Evolutionary conservation across 305 asterid species (phyloP), one percentile per base, ranked within the genome.

Genomic region (Solanum chacoense): DNA sequence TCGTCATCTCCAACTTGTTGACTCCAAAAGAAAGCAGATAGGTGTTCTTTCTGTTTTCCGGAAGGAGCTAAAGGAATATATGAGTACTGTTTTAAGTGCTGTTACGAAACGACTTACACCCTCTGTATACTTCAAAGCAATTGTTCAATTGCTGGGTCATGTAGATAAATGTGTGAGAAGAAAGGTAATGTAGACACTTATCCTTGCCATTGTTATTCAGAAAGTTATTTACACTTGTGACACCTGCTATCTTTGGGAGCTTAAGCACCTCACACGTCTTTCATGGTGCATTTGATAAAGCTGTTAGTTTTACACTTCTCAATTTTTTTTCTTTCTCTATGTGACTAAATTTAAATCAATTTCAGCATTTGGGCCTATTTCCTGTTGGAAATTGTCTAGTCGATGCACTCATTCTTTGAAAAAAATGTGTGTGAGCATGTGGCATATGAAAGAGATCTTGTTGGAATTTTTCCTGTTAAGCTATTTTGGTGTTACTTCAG

Each of bases 21-120:
- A 95, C 90, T 90, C 80, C 6, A 94, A 88, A 85, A 92, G 93
- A 92, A 93, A 93, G 90, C 91, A 92, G 85, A 86, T 65, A 85
- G 92, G 85, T 88, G 93, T 93, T 88, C 94, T 97, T 28, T 91
- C 92, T 85, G 84, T 79, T 88, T 72, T 94, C 94, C 94, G 92
- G 92, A 96, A 89, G 90, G 96, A 95, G 90, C 93, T 95, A 90
- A 96, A 94, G 92, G 96, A 94, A 89, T 86, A 90, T 89, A 92
- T 92, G 75, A 95, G 91, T 13, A 67, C 88, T 4, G 92, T 93
- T 86, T 88, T 96, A 81, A 95, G 89, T 91, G 90, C 95, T 89
- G 91, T 95, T 87, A 92, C 93, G 42, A 90, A 90, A 88, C 91
- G 92, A 88, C 95, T 97, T 78, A 90, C 92, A 67, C 98, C 98